These are phyloP conservation scores for Pascua sp. DNA, from an alignment of 1,284 basidiomycete genomes.

Conservation along the genomic window DNA sequence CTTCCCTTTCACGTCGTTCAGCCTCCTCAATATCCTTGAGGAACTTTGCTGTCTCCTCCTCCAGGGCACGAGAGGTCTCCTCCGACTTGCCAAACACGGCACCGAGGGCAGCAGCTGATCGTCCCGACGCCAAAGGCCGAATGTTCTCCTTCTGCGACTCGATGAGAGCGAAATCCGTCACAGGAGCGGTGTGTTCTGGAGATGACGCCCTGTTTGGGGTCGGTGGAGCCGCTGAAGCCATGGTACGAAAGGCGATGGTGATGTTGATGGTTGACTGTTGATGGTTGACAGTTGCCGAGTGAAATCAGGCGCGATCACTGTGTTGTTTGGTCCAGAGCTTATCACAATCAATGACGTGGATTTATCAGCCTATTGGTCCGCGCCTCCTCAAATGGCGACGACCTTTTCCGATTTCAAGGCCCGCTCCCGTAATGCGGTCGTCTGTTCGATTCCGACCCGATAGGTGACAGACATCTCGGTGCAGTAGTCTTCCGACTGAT, in stretches of 20 bases:
- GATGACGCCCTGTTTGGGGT: slow-evolving; percentile 5
- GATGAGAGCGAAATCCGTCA: slow-evolving; percentile 51
- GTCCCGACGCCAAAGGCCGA: slow-evolving; percentile 55
- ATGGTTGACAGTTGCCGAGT: not conserved
- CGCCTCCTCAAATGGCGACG: too few relatives aligned
- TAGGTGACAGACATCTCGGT: too few relatives aligned
- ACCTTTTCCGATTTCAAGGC: too few relatives aligned
- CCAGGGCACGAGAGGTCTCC: slow-evolving; percentile 49
- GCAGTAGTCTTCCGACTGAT: too few relatives aligned
- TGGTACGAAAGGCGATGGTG: not conserved
- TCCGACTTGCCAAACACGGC: slow-evolving; percentile 49
- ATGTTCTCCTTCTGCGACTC: slow-evolving; percentile 63
- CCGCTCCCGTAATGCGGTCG: too few relatives aligned
- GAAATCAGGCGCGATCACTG: slow-evolving; percentile 6
- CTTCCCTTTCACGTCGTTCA: slow-evolving; percentile 48
- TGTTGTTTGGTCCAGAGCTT: slow-evolving; percentile 7
- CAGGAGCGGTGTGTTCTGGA: slow-evolving; percentile 28
- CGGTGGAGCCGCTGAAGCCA: not conserved
- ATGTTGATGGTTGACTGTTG: not conserved
- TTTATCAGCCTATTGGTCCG: too few relatives aligned
- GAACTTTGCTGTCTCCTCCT: slow-evolving; percentile 49
- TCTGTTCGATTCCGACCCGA: too few relatives aligned
- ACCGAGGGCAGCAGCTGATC: slow-evolving; percentile 57
- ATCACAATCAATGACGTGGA: slow-evolving; percentile 1
- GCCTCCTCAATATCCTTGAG: slow-evolving; percentile 47